A percentile compares a stretch with the other conserved stretches of the same genome.
Evolutionary conservation across 2,329 filamentous ascomycete species (phyloP).

Genomic region (Elsinoe arachidis): DNA sequence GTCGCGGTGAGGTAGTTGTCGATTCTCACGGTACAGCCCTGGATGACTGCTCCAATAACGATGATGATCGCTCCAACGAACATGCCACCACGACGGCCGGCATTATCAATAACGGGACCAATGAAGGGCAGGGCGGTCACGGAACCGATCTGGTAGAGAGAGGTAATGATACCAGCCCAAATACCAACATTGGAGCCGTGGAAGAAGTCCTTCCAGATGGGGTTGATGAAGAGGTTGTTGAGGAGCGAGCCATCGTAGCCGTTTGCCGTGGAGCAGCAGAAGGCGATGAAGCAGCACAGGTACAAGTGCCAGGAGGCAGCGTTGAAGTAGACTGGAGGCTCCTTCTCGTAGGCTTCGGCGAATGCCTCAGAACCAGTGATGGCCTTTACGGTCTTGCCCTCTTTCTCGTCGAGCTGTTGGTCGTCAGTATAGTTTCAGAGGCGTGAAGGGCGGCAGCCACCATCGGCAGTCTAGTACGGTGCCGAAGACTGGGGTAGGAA

Average conservation of each 20-base stretch:
- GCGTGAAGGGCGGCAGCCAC: background rate
- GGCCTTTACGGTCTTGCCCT: conserved; percentile 30
- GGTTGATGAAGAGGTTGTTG: conserved; percentile 43
- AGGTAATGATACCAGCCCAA: conserved; percentile 37
- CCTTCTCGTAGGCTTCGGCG: conserved; percentile 47
- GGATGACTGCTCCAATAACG: conserved; percentile 44
- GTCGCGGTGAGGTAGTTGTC: conserved; percentile 24
- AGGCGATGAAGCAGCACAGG: conserved; percentile 4
- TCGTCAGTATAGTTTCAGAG: background rate
- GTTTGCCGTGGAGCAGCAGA: conserved; percentile 27
- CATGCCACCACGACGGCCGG: conserved; percentile 38
- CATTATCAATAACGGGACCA: conserved; percentile 38
- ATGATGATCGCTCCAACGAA: conserved; percentile 56
- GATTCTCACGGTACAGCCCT: conserved; percentile 35
- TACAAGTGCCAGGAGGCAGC: background rate
- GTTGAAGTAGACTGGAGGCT: conserved; percentile 33
- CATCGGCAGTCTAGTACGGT: background rate
- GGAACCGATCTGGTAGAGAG: conserved; percentile 42
- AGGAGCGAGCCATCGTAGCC: conserved; percentile 53
- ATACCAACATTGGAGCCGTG: conserved; percentile 33
- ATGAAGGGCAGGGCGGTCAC: conserved; percentile 40
- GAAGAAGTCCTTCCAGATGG: conserved; percentile 36
- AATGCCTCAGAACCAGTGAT: conserved; percentile 47
- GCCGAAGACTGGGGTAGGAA: background rate
- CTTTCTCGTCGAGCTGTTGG: conserved; percentile 3